Evolutionary conservation across 139 green algal species (phyloP), one percentile per base, ranked within the genome.

Genomic region (Volvox reticuliferus): DNA sequence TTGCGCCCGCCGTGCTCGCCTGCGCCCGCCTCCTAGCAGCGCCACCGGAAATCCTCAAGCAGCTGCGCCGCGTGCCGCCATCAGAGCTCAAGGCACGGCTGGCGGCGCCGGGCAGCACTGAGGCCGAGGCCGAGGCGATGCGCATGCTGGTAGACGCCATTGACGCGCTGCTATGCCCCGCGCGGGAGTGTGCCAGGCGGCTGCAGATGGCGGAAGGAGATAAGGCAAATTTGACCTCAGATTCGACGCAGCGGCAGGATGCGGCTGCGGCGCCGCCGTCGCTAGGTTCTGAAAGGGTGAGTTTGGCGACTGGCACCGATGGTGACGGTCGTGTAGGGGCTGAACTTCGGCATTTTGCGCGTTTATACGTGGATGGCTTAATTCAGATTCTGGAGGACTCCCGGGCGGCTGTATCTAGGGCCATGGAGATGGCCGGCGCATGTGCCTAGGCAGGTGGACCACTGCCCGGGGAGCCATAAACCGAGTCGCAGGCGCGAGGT

Each of bases 271-370:
- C 35, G 24, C 9, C 18, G 84, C 1, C 63, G 0, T 21, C 6
- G 24, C 67, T 19, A 12, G 24, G 35, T 3, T 3, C 21, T 73
- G 65, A 73, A 12, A 2, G 65, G 65, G 65, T 28, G 21, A 12
- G 65, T 55, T 55, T 5, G 44, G 9, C 9, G 44, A 28, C 65
- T 24, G 65, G 65, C 21, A 13, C 32, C 2, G 67, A 28, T 19
- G 0, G 14, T 12, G 68, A n/a, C n/a, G 62, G 20, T 2, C 30
- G 0, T 6, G 32, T 13, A 1, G 62, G 30, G 61, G 82, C 9
- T 14, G 81, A 73, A 65, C 83, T 89, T 67, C 69, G 44, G 37
- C 69, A 89, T 36, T 89, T 89, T 73, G 85, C 37, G 69, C 12
- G 69, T n/a, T 30, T 89, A 14, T 89, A 89, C 22, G 37, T 79